Evolutionary conservation across 2,329 filamentous ascomycete genomes (phyloP), one percentile per base, ranked within the genome.

Genomic region (Camptophora hylomeconis): DNA sequence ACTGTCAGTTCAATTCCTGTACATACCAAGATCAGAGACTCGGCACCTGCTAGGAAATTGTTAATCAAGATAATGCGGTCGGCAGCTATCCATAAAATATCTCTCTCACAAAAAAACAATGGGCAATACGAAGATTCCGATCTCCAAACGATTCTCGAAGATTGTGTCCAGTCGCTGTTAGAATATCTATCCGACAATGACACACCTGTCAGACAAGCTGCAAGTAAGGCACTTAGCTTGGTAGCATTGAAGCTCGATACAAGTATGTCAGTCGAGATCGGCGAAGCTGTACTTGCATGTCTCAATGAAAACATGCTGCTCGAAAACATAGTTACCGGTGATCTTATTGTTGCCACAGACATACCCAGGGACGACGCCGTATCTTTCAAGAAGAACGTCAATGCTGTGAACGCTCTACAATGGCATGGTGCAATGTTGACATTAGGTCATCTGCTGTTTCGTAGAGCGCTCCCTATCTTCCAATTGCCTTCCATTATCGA

Each of bases 341-440:
- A 49, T n/a, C 45, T 60, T 10, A 40, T 59, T 21, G 50, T 55
- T 5, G 26, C 30, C 47, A 25, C 42, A 42, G 25, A 49, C 33
- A 6, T 39, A 49, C 17, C 45, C 44, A 5, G 33, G 41, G 54
- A 56, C 55, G 12, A 61, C 57, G 18, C 21, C 5, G 15, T 8
- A 5, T 31, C 20, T 12, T 27, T 57, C 20, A 59, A 57, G 56
- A 38, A 52, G 50, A 59, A 89, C 48, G 58, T 92, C 19, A 75
- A 73, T 22, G 74, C 75, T 6, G 83, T 92, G 9, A 75, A 92
- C 50, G 69, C 81, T 10, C 63, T 87, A 15, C 75, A 78, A 52
- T 98, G 89, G 89, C 89, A 98, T 51, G 89, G 89, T 0, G 55
- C 94, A 20, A 86, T 84, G 45, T 65, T 98, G 24, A 89, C 89